A percentile compares a stretch with the other conserved stretches of the same genome.
Conservation (phyloP, 2,329 filamentous ascomycete genomes). For the Colletotrichum falcatum region DNA sequence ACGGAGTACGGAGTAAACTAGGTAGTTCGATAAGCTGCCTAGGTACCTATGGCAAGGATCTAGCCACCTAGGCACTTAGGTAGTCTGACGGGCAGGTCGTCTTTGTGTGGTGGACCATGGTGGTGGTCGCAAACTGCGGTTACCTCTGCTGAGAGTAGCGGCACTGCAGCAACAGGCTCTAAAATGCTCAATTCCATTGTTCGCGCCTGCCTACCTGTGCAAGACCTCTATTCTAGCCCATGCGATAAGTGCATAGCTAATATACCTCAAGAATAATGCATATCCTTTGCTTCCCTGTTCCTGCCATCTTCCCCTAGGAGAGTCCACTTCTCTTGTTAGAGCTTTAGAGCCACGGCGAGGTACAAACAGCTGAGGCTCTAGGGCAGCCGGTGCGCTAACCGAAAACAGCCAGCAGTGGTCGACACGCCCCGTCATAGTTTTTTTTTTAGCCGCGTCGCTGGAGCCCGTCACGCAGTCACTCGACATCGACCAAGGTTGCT, state of each 20-base stretch:
- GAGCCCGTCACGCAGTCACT: conserved; percentile 38
- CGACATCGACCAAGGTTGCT: conserved; percentile 25
- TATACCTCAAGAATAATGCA: not conserved
- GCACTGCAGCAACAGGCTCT: conserved; percentile 18
- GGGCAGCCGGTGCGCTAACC: conserved; percentile 29
- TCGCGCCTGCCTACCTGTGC: not conserved
- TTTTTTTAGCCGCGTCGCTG: conserved; percentile 37
- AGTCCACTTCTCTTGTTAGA: no score
- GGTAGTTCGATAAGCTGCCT: conserved; percentile 14
- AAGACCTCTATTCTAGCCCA: not conserved
- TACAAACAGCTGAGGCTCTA: conserved; percentile 7
- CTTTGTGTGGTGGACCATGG: conserved; percentile 3
- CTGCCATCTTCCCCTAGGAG: not conserved
- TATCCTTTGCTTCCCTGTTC: not conserved
- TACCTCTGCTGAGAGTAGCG: not conserved
- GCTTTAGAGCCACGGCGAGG: not conserved
- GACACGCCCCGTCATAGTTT: conserved; percentile 38
- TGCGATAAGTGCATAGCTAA: not conserved
- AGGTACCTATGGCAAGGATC: not conserved
- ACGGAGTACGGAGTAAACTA: no score
- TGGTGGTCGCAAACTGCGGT: not conserved
- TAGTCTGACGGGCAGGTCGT: conserved; percentile 1
- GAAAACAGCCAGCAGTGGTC: conserved; percentile 14
- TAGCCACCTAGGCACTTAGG: no score
- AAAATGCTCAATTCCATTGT: conserved; percentile 4